These are phyloP conservation scores for Mucor piriformis DNA, from an alignment of 371 early-diverging fungal species.

Conservation along the genomic window DNA sequence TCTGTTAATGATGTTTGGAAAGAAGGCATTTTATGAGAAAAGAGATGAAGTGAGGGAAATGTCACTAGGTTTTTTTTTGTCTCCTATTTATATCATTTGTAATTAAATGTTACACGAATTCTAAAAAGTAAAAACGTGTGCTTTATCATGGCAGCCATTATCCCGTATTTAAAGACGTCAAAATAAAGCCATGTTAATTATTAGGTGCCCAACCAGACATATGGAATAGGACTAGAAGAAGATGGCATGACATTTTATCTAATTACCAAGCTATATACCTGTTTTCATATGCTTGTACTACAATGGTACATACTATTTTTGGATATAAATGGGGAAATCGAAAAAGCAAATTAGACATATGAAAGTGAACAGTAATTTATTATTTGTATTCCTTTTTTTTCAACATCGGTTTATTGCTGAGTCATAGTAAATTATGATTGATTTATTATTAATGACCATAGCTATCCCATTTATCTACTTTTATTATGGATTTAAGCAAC, in stretches of 20 bases:
- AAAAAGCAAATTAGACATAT: slow-evolving; percentile 3
- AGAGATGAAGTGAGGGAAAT: neutral
- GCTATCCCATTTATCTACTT: too few species aligned
- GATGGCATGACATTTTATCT: neutral
- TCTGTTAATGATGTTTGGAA: neutral
- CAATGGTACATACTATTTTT: neutral
- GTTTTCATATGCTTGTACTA: slow-evolving; percentile 10
- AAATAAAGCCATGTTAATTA: neutral
- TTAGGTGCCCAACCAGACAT: too few species aligned
- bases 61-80: neutral
- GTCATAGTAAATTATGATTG: neutral
- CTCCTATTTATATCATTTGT: slow-evolving; percentile 4
- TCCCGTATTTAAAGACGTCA: neutral
- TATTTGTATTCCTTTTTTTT: neutral
- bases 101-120: slow-evolving; percentile 10
- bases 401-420: neutral
- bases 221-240: neutral
- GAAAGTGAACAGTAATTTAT: neutral
- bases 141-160: neutral
- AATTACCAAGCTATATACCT: neutral
- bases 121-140: neutral
- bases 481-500: slow-evolving; percentile 3
- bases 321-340: slow-evolving; percentile 12
- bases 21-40: slow-evolving; percentile 5
- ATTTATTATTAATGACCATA: neutral